Evolutionary conservation across 2,329 filamentous ascomycete genomes (phyloP).

Genomic region (Colletotrichum chlorophyti): DNA sequence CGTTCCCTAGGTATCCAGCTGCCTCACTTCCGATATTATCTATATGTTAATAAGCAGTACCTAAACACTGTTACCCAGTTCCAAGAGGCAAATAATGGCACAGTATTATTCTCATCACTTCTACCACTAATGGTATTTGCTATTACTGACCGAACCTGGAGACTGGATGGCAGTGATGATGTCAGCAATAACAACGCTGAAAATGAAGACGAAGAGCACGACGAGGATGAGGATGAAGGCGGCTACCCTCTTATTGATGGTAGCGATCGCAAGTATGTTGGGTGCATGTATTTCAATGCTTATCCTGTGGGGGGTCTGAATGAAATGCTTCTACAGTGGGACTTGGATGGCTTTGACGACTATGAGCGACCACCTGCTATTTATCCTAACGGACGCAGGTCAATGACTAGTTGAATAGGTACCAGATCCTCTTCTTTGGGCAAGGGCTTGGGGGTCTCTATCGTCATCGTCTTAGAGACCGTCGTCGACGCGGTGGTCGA

Average conservation of each 20-base stretch:
- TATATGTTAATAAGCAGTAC: slow-evolving; percentile 3
- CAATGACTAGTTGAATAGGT: not conserved
- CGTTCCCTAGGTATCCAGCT: not conserved
- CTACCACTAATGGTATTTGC: not conserved
- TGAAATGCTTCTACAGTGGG: not conserved
- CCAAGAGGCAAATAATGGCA: not conserved
- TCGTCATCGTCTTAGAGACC: not conserved
- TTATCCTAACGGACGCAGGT: not conserved
- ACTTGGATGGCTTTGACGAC: not conserved
- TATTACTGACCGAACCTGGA: not conserved
- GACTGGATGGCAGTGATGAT: not conserved
- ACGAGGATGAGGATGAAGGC: not conserved
- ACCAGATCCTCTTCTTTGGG: not conserved
- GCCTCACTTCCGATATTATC: slow-evolving; percentile 1
- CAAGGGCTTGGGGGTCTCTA: not conserved
- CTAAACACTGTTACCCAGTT: slow-evolving; percentile 2
- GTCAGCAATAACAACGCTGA: not conserved
- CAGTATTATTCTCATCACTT: not conserved
- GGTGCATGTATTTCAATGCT: slow-evolving; percentile 5
- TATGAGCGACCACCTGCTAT: not conserved
- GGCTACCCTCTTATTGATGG: not conserved
- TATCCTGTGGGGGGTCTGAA: not conserved
- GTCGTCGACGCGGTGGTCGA: not conserved
- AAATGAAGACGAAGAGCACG: not conserved
- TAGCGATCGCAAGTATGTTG: slow-evolving; percentile 3